phyloP scores from a whole-genome alignment of 148 eudicot genomes.

The Silene latifolia region DNA sequence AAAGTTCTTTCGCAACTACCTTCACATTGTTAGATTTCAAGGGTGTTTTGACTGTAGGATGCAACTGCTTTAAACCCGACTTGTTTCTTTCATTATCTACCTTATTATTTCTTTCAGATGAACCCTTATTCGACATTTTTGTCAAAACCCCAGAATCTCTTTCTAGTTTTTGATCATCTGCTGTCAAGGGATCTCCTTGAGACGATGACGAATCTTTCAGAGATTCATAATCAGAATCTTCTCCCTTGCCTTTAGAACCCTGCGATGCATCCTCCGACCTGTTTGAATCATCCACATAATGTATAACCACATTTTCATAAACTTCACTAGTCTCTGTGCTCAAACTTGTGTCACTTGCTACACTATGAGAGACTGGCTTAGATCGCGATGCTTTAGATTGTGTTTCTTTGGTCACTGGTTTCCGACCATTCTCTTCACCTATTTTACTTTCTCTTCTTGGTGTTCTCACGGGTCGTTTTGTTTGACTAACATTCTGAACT shows the following conservation, averaged over 20 bases:
- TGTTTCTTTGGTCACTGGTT: conserved; percentile 40
- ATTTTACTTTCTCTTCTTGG: conserved; percentile 45
- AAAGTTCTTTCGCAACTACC: conserved; percentile 19
- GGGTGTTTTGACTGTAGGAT: conserved; percentile 29
- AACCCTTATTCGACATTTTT: conserved; percentile 27
- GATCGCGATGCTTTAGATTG: conserved; percentile 35
- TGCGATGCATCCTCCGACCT: conserved; percentile 41
- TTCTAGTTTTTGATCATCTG: conserved; percentile 57
- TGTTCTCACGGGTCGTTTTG: conserved; percentile 43
- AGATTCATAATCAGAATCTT: conserved; percentile 69
- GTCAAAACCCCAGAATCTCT: conserved; percentile 27
- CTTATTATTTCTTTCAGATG: conserved; percentile 22
- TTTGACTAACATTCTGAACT: conserved; percentile 45
- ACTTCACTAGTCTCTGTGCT: conserved; percentile 46
- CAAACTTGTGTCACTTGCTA: conserved; percentile 40
- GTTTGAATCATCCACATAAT: conserved; percentile 60
- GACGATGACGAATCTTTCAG: conserved; percentile 65
- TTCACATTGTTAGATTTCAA: conserved; percentile 31
- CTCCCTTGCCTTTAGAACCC: conserved; percentile 35
- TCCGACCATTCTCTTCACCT: conserved; percentile 39
- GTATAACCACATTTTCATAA: conserved; percentile 50
- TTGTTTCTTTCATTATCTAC: conserved; percentile 25
- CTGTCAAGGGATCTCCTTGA: conserved; percentile 48
- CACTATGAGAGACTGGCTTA: conserved; percentile 25
- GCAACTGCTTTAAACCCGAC: conserved; percentile 15